These are phyloP conservation scores for Paramecium sexaurelia DNA, from an alignment of 73 alveolate genomes.

Conservation along the genomic window DNA sequence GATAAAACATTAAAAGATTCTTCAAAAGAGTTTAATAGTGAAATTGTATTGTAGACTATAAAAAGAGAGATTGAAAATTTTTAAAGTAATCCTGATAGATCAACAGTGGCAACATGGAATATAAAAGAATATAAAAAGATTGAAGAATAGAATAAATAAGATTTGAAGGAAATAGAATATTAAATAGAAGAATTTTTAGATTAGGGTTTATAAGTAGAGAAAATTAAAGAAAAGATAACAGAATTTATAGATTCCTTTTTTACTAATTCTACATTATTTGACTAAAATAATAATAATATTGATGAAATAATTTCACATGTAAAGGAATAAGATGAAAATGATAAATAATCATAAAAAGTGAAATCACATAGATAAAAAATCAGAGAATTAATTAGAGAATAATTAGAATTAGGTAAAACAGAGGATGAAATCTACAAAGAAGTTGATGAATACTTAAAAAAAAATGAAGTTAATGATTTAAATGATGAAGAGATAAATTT, in stretches of 20 bases:
- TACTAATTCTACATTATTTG: background rate
- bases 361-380: background rate
- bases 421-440: background rate
- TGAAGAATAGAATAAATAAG: background rate
- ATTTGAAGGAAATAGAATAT: background rate
- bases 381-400: background rate
- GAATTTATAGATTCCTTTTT: background rate
- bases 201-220: background rate
- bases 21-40: background rate
- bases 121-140: background rate
- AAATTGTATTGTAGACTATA: background rate
- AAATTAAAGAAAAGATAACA: background rate
- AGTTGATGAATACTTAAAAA: background rate
- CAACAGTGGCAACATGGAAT: background rate
- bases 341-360: background rate
- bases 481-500: background rate
- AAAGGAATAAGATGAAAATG: background rate
- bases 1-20: background rate
- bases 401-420: background rate
- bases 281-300: background rate
- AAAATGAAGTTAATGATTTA: background rate
- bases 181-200: background rate
- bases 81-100: background rate
- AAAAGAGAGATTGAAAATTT: background rate
- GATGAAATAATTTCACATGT: background rate